Evolutionary conservation across 768 basidiomycete genomes (phyloP).

Genomic region (Phanerodontia chrysosporium): DNA sequence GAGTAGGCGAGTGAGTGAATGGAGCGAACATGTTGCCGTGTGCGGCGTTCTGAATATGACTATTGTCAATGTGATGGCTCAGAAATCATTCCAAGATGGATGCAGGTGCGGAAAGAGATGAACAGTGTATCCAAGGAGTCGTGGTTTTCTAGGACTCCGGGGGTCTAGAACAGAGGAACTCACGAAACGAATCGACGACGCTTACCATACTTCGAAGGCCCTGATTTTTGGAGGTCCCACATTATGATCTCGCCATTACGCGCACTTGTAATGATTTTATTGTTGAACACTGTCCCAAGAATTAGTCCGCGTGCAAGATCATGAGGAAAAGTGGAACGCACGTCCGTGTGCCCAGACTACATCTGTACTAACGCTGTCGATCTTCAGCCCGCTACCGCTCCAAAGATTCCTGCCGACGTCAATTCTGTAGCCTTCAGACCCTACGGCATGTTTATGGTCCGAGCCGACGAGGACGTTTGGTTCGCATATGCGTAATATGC

Average conservation of each 20-base stretch:
- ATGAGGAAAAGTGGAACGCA: conserved; percentile 9
- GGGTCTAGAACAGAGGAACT: background rate
- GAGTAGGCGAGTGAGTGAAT: conserved; percentile 70
- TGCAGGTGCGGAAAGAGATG: too few species aligned
- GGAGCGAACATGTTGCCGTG: conserved; percentile 67
- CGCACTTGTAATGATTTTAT: conserved; percentile 77
- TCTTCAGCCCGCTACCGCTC: conserved; percentile 74
- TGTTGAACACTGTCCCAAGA: conserved; percentile 55
- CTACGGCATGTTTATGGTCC: conserved; percentile 51
- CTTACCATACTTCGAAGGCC: conserved; percentile 66
- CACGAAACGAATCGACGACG: background rate
- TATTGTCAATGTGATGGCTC: background rate
- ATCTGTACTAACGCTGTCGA: conserved; percentile 74
- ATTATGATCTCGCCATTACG: conserved; percentile 79
- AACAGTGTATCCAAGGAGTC: too few species aligned
- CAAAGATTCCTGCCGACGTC: conserved; percentile 74
- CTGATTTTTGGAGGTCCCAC: conserved; percentile 74
- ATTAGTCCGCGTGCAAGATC: too few species aligned
- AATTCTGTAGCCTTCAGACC: conserved; percentile 61
- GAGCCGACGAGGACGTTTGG: conserved; percentile 29
- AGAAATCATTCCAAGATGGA: too few species aligned
- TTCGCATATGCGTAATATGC: conserved; percentile 49
- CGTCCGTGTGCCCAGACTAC: conserved; percentile 72
- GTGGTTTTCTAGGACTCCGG: too few species aligned
- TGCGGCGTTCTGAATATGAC: conserved; percentile 48